Evolutionary conservation across 1,139 yeast genomes (phyloP).

Genomic region (Yamadazyma epiphylla): DNA sequence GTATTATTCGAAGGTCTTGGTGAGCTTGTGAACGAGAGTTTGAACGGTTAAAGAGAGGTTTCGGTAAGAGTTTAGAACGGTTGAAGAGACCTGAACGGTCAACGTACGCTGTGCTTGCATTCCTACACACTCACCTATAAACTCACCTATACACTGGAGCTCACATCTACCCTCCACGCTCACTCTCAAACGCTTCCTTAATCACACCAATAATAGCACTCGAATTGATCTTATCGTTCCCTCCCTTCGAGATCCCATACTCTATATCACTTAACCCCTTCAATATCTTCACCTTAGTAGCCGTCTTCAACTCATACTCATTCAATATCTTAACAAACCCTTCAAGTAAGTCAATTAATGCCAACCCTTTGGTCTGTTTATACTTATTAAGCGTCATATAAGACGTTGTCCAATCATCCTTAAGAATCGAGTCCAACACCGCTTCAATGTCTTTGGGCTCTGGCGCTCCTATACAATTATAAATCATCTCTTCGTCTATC

Average conservation of each 20-base stretch:
- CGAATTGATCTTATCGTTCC: constrained; percentile 84
- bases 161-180: too few species aligned
- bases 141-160: too few species aligned
- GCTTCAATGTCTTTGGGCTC: constrained; percentile 80
- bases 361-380: constrained; percentile 76
- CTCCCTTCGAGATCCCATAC: constrained; percentile 88
- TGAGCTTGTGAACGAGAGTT: too few species aligned
- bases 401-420: constrained; percentile 86
- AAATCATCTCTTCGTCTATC: constrained; percentile 71
- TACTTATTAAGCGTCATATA: constrained; percentile 58
- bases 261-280: constrained; percentile 81
- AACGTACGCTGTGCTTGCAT: too few species aligned
- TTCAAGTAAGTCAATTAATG: constrained; percentile 77
- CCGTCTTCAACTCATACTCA: constrained; percentile 58
- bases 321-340: constrained; percentile 73
- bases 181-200: constrained; percentile 50
- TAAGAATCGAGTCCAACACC: constrained; percentile 70
- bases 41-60: too few species aligned
- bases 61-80: too few species aligned
- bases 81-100: too few species aligned
- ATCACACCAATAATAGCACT: constrained; percentile 89
- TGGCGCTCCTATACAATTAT: constrained; percentile 95
- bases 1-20: too few species aligned
- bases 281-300: constrained; percentile 59
- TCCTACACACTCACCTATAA: too few species aligned